A percentile compares a stretch with the other conserved stretches of the same genome.
Evolutionary conservation across 768 basidiomycete species (phyloP).

Genomic region (Lyophyllum semitale): DNA sequence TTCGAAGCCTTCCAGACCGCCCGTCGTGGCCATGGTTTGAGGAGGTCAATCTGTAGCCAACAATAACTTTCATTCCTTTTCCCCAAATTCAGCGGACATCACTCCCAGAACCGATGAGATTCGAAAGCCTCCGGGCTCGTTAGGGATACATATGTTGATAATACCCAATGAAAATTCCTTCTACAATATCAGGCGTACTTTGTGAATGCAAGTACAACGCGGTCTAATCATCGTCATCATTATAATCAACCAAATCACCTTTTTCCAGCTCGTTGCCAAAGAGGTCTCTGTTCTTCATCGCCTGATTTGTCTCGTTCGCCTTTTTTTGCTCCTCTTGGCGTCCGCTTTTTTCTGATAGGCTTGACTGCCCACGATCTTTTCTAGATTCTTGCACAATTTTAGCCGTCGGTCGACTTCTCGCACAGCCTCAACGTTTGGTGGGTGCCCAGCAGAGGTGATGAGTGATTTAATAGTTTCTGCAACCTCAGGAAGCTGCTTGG

Average conservation of each 20-base stretch:
- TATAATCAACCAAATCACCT: constrained; percentile 52
- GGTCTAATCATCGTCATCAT: constrained; percentile 45
- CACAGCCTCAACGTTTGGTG: constrained; percentile 81
- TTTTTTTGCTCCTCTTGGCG: constrained; percentile 73
- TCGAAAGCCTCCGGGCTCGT: not conserved
- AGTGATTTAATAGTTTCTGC: constrained; percentile 56
- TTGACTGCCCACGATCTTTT: constrained; percentile 89
- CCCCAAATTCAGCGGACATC: constrained; percentile 1
- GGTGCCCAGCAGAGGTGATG: constrained; percentile 54
- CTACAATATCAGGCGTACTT: not conserved
- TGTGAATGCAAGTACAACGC: not conserved
- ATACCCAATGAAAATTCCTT: not conserved
- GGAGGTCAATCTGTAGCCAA: constrained; percentile 71
- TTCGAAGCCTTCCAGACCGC: constrained; percentile 56
- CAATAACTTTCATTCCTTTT: constrained; percentile 25
- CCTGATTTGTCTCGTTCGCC: constrained; percentile 47
- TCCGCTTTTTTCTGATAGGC: constrained; percentile 73
- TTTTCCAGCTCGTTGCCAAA: constrained; percentile 61
- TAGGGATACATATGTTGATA: constrained; percentile 1
- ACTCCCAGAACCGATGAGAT: constrained; percentile 5
- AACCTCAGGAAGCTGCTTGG: constrained; percentile 36
- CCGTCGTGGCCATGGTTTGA: constrained; percentile 38
- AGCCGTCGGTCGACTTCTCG: constrained; percentile 88
- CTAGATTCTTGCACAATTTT: constrained; percentile 91
- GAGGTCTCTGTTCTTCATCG: constrained; percentile 60